Conservation (phyloP, 805 yeast species). For the Maudiozyma pseudohumilis region DNA sequence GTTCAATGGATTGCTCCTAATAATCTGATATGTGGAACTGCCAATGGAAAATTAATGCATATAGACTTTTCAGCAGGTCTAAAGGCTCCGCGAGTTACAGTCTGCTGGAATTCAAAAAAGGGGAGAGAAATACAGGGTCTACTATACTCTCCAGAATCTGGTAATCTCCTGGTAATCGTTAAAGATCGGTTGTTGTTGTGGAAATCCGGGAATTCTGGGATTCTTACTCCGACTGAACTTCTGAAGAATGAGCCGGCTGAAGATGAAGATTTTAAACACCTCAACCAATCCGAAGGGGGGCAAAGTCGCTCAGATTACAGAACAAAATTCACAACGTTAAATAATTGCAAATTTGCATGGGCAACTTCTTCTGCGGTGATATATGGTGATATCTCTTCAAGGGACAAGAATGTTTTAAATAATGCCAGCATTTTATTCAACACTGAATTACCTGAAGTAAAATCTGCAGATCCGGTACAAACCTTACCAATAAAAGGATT, state of each 20-base stretch:
- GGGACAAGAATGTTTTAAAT: constrained; percentile 14
- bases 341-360: constrained; percentile 35
- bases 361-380: constrained; percentile 38
- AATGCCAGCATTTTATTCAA: constrained; percentile 33
- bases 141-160: constrained; percentile 5
- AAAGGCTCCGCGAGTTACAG: background rate
- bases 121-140: constrained; percentile 21
- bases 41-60: constrained; percentile 15
- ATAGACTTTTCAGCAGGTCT: constrained; percentile 8
- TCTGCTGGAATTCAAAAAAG: constrained; percentile 2
- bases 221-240: constrained; percentile 6
- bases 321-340: constrained; percentile 24
- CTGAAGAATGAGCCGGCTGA: constrained; percentile 28
- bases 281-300: constrained; percentile 12
- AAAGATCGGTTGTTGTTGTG: constrained; percentile 18
- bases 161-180: constrained; percentile 15
- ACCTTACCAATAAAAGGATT: constrained; percentile 29
- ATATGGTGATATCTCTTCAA: constrained; percentile 27
- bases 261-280: constrained; percentile 31
- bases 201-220: background rate
- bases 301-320: constrained; percentile 17
- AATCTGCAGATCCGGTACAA: background rate
- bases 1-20: constrained; percentile 16
- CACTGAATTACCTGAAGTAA: constrained; percentile 20
- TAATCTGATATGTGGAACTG: constrained; percentile 17